phyloP scores from a whole-genome alignment of 371 early-diverging fungal genomes.

The Cladochytrium tenue region DNA sequence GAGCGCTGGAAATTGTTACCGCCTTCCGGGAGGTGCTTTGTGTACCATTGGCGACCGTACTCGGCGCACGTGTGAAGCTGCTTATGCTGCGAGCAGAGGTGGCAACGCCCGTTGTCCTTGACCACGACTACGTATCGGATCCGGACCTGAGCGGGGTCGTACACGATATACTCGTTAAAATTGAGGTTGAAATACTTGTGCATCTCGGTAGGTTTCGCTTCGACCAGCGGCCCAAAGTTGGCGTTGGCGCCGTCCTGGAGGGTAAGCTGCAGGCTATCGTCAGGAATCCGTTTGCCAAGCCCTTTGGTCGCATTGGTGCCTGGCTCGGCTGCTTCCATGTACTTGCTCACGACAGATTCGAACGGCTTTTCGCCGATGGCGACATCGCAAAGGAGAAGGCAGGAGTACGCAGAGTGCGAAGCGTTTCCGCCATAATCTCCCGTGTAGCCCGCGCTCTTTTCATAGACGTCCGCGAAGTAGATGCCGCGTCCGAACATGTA shows the following conservation, averaged over 20 bases:
- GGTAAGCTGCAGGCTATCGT: conserved; percentile 31
- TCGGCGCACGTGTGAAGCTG: conserved; percentile 27
- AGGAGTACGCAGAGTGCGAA: conserved; percentile 18
- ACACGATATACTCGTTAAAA: conserved; percentile 63
- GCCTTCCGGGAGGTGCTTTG: neutral
- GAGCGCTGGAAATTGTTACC: neutral
- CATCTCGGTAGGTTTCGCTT: conserved; percentile 2
- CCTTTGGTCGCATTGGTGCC: conserved; percentile 44
- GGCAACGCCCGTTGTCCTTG: conserved; percentile 43
- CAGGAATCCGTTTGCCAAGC: conserved; percentile 47
- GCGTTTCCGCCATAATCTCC: conserved; percentile 13
- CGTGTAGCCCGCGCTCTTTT: conserved; percentile 49
- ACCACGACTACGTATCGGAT: conserved; percentile 57
- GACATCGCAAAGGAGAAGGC: conserved; percentile 60
- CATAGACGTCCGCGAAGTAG: conserved; percentile 63
- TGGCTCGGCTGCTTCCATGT: conserved; percentile 27
- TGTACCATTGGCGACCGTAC: conserved; percentile 7
- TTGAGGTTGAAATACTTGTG: conserved; percentile 24
- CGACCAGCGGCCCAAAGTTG: conserved; percentile 47
- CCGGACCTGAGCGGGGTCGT: conserved; percentile 52
- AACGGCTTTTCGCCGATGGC: conserved; percentile 48
- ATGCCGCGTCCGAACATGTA: conserved; percentile 21
- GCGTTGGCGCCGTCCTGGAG: conserved; percentile 39
- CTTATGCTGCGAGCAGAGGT: conserved; percentile 31
- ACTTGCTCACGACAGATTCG: conserved; percentile 25